phyloP scores from a whole-genome alignment of 345 rosid species.

The Populus euphratica region DNA sequence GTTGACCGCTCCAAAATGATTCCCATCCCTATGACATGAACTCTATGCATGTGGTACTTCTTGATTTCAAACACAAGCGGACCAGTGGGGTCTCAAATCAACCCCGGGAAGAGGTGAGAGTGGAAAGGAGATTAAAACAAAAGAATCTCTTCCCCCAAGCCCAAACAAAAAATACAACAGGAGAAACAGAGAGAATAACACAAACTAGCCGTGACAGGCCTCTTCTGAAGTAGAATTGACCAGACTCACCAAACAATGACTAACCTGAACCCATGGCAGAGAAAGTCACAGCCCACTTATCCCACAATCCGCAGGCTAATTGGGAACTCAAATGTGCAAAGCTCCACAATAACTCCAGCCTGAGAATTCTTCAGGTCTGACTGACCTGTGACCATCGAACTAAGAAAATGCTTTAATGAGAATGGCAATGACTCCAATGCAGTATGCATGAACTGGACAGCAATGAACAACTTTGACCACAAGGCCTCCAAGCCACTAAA shows the following conservation, averaged over 20 bases:
- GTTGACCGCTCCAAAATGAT: conserved; percentile 4
- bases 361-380: background rate
- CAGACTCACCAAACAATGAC: conserved; percentile 6
- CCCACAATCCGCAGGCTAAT: background rate
- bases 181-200: background rate
- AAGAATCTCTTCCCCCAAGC: background rate
- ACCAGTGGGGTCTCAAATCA: background rate
- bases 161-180: background rate
- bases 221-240: conserved; percentile 17
- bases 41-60: background rate
- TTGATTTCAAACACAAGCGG: background rate
- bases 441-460: conserved; percentile 16
- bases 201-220: background rate
- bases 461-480: conserved; percentile 17
- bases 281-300: background rate
- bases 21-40: background rate
- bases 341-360: background rate
- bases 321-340: conserved; percentile 7
- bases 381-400: conserved; percentile 17
- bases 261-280: background rate
- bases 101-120: background rate
- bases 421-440: conserved; percentile 17
- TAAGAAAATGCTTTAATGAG: conserved; percentile 21
- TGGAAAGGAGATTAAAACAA: background rate
- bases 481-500: background rate